Evolutionary conservation across 2,329 filamentous ascomycete genomes (phyloP), one percentile per base, ranked within the genome.

Genomic region (Talaromyces sp.): DNA sequence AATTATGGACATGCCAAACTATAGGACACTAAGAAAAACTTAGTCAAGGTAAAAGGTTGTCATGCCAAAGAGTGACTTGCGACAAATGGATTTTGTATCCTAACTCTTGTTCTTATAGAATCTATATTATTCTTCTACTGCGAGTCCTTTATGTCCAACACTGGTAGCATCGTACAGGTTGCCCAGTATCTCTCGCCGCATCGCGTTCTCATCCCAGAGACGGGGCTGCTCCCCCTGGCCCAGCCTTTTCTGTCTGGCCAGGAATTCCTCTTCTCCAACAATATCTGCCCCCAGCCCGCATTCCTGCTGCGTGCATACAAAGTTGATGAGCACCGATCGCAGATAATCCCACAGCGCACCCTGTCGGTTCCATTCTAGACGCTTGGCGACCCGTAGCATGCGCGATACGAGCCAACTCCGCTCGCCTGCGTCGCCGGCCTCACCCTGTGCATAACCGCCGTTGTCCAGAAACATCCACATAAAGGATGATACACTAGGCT

Each of bases 321-420:
- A 71, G 47, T 67, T 64, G 14, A 71, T 66, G 5, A 73, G 61
- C 1, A 68, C 65, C 27, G 62, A 62, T 6, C 70, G 69, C 16
- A 73, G 59, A 28, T 65, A 61, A 60, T 72, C 69, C 71, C 71
- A 73, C 34, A 69, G 64, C 4, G 65, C 65, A 7, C 69, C 69
- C 23, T 67, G 60, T 42, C 63, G 68, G 61, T 68, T 71, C 68
- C 70, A 71, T 61, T 72, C 70, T n/a, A 72, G 64, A 16, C 67
- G 66, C 59, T 73, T 73, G 31, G 68, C 68, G 16, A 72, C 65
- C 30, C 71, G 68, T 36, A 73, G 57, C 70, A 73, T 70, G 44
- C 70, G 68, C 5, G 71, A 72, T 16, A 72, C 71, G 18, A 70
- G 61, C 71, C 71, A 73, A 62, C 68, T 72, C 61, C 71, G 60